phyloP scores from a whole-genome alignment of 2,329 filamentous ascomycete genomes.

The Aureobasidium sp. region DNA sequence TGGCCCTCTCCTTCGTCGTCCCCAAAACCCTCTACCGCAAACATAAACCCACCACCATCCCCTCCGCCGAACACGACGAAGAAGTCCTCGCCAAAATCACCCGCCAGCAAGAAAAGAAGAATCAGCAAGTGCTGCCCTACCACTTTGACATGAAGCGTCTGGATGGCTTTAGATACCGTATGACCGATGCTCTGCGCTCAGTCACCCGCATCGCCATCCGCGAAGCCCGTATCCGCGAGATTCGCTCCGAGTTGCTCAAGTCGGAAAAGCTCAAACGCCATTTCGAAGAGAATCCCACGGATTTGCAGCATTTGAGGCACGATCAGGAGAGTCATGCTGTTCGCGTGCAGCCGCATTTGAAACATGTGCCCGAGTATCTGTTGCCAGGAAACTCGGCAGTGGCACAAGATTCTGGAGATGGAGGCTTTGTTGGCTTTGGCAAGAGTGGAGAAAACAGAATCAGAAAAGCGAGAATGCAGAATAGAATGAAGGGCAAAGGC shows the following conservation, averaged over 20 bases:
- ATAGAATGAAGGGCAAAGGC: slow-evolving; percentile 40
- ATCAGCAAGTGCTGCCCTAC: slow-evolving; percentile 79
- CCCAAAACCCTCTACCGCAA: slow-evolving; percentile 76
- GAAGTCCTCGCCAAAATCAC: slow-evolving; percentile 71
- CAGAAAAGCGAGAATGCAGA: slow-evolving; percentile 35
- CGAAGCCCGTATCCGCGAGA: slow-evolving; percentile 79
- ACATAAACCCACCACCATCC: slow-evolving; percentile 75
- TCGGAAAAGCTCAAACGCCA: slow-evolving; percentile 90
- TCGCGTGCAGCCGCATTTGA: slow-evolving; percentile 78
- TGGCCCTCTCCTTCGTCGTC: slow-evolving; percentile 91
- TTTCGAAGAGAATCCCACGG: slow-evolving; percentile 93
- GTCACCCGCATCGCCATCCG: slow-evolving; percentile 85
- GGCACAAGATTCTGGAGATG: slow-evolving; percentile 50
- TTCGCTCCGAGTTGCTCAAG: slow-evolving; percentile 83
- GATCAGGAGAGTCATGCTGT: slow-evolving; percentile 81
- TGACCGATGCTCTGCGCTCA: slow-evolving; percentile 82
- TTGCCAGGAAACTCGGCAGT: slow-evolving; percentile 68
- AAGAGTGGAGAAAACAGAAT: slow-evolving; percentile 44
- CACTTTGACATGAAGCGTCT: slow-evolving; percentile 91
- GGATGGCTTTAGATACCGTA: slow-evolving; percentile 88
- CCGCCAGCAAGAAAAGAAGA: slow-evolving; percentile 68
- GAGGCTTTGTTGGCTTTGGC: slow-evolving; percentile 66
- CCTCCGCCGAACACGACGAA: slow-evolving; percentile 74
- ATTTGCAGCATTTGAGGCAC: slow-evolving; percentile 79
- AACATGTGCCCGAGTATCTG: slow-evolving; percentile 89